Conservation (phyloP, 2,329 filamentous ascomycete species). For the Aspergillus sclerotialis region DNA sequence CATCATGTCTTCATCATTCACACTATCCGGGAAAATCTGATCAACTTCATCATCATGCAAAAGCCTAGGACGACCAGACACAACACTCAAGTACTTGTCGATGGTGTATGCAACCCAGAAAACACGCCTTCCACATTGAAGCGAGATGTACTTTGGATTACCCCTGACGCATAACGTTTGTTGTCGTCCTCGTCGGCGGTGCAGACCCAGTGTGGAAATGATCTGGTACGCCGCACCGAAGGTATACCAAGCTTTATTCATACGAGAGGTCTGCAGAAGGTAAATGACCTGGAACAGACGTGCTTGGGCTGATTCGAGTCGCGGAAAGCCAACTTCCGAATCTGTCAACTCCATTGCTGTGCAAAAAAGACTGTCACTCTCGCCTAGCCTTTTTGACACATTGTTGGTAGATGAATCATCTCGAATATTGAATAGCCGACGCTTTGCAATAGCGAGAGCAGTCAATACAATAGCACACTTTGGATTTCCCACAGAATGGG, state of each 20-base stretch:
- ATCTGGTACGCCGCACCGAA: slow-evolving; percentile 40
- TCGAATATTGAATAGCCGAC: slow-evolving; percentile 24
- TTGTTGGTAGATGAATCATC: not conserved
- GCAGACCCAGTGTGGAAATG: slow-evolving; percentile 20
- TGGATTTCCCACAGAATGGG: slow-evolving; percentile 33
- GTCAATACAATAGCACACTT: slow-evolving; percentile 38
- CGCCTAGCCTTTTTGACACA: slow-evolving; percentile 1
- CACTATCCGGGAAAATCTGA: slow-evolving; percentile 42
- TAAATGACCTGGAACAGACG: slow-evolving; percentile 39
- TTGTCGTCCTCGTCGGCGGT: slow-evolving; percentile 10
- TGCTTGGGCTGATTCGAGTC: slow-evolving; percentile 37
- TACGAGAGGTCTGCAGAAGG: slow-evolving; percentile 38
- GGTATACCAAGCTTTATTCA: slow-evolving; percentile 44
- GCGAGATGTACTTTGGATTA: slow-evolving; percentile 15
- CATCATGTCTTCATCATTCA: slow-evolving; percentile 50
- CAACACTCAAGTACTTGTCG: slow-evolving; percentile 52
- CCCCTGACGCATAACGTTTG: slow-evolving; percentile 9
- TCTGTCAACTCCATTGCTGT: slow-evolving; percentile 26
- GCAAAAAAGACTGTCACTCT: slow-evolving; percentile 9
- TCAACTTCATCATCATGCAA: slow-evolving; percentile 57
- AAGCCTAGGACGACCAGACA: slow-evolving; percentile 50
- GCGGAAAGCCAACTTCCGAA: slow-evolving; percentile 32
- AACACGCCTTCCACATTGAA: slow-evolving; percentile 43
- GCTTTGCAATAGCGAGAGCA: slow-evolving; percentile 47
- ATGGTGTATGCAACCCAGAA: slow-evolving; percentile 55